Evolutionary conservation across 2,329 filamentous ascomycete species (phyloP), one percentile per base, ranked within the genome.

Genomic region (Botrytis fragariae): DNA sequence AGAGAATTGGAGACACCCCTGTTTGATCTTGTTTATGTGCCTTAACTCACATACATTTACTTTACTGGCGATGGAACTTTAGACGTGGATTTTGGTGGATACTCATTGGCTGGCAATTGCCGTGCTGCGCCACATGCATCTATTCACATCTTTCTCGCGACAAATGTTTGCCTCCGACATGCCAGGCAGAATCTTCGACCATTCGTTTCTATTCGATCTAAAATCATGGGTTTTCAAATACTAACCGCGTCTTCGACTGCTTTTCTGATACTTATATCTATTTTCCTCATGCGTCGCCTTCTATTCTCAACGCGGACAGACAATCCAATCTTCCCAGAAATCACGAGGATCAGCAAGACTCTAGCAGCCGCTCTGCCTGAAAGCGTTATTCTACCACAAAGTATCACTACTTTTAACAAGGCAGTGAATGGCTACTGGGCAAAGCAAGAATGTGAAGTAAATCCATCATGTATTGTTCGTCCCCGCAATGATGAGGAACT

Each of bases 341-440:
- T n/a, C 10, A 54, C 48, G 48, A n/a, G 25, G n/a, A 37, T 62
- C 44, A 51, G 69, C 25, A 35, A 62, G 22, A 63, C 22, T 29
- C 57, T 71, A 12, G 29, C 25, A n/a, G 39, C 29, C 1, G 54
- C 29, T 62, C 29, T 62, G 0, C 54, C 68, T 18, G 42, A 70
- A 4, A 70, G 29, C 8, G 22, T 71, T 51, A 29, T 71, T 48
- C 32, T 71, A 20, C 69, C 59, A 22, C 60, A 68, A 0, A n/a
- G 69, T 16, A 14, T 25, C 29, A 25, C 45, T 4, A 44, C 4
- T 25, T 73, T 74, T 42, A 69, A 35, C 7, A 35, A 65, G 29
- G 64, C 69, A 16, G 64, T 61, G 16, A 51, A 68, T 22, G 69
- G 63, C 20, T 75, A 75, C 42, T 74, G 74, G 74, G 63, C 74